Evolutionary conservation across 2,329 filamentous ascomycete genomes (phyloP).

Genomic region (Ilyonectria mors-panacis): DNA sequence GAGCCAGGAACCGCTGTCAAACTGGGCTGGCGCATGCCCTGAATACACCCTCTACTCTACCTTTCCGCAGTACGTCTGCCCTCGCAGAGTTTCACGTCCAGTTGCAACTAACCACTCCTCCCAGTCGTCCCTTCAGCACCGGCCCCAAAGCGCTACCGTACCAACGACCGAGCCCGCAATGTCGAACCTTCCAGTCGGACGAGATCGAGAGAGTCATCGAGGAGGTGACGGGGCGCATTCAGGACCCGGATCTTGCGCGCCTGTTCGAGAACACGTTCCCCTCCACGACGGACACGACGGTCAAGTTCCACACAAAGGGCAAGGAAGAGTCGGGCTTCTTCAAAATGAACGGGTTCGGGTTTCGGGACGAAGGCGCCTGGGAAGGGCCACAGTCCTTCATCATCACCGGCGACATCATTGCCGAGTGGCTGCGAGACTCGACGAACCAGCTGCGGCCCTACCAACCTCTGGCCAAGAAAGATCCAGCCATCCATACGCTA

Average conservation of each 20-base stretch:
- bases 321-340: slow-evolving; percentile 57
- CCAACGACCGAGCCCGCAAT: slow-evolving; percentile 85
- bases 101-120: slow-evolving; percentile 22
- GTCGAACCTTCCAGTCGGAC: slow-evolving; percentile 90
- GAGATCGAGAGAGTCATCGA: slow-evolving; percentile 90
- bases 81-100: not conserved
- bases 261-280: slow-evolving; percentile 97
- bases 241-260: slow-evolving; percentile 88
- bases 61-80: slow-evolving; percentile 56
- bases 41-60: slow-evolving; percentile 59
- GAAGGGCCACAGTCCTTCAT: slow-evolving; percentile 91
- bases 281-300: slow-evolving; percentile 86
- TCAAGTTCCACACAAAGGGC: slow-evolving; percentile 86
- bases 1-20: slow-evolving; percentile 46
- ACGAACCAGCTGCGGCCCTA: slow-evolving; percentile 96
- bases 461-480: slow-evolving; percentile 85
- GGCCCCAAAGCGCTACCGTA: slow-evolving; percentile 87
- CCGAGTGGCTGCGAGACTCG: slow-evolving; percentile 92
- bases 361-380: slow-evolving; percentile 75
- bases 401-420: slow-evolving; percentile 93
- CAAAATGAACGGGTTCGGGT: slow-evolving; percentile 50
- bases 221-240: slow-evolving; percentile 84
- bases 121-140: slow-evolving; percentile 82
- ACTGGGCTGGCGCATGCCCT: slow-evolving; percentile 54
- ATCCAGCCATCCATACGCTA: slow-evolving; percentile 82